A percentile compares a stretch with the other conserved stretches of the same genome.
These are phyloP conservation scores for Backusella sp. DNA, from an alignment of 192 early-diverging fungal species.

Conservation along the genomic window DNA sequence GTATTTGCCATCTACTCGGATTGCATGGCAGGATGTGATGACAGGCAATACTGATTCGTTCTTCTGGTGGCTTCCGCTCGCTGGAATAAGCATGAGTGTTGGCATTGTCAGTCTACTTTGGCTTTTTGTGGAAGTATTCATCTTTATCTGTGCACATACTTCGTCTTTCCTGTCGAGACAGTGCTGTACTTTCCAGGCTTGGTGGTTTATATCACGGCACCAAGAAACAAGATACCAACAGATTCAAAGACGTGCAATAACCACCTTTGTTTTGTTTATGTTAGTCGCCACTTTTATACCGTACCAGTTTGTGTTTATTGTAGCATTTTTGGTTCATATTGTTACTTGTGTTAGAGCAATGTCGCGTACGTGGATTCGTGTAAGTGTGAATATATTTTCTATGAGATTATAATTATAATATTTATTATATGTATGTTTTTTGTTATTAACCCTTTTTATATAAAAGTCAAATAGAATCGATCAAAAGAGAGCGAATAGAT, in stretches of 20 bases:
- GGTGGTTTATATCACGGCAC: conserved; percentile 11
- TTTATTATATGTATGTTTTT: neutral
- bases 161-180: neutral
- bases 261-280: conserved; percentile 42
- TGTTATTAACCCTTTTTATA: neutral
- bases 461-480: conserved; percentile 21
- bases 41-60: conserved; percentile 49
- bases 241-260: conserved; percentile 46
- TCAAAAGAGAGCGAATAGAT: conserved; percentile 46
- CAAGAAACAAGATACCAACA: conserved; percentile 34
- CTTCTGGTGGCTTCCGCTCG: conserved; percentile 51
- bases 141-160: neutral
- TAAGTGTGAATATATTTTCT: conserved; percentile 12
- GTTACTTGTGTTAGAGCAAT: conserved; percentile 47
- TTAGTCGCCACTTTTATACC: conserved; percentile 64
- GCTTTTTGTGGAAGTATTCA: neutral
- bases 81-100: conserved; percentile 45
- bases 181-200: neutral
- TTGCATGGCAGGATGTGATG: conserved; percentile 40
- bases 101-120: conserved; percentile 37
- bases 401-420: neutral
- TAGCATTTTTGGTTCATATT: conserved; percentile 59
- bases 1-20: conserved; percentile 4
- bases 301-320: conserved; percentile 76
- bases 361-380: conserved; percentile 24